Evolutionary conservation across 2,329 filamentous ascomycete species (phyloP), one percentile per base, ranked within the genome.

Genomic region (Calonectria hongkongensis): DNA sequence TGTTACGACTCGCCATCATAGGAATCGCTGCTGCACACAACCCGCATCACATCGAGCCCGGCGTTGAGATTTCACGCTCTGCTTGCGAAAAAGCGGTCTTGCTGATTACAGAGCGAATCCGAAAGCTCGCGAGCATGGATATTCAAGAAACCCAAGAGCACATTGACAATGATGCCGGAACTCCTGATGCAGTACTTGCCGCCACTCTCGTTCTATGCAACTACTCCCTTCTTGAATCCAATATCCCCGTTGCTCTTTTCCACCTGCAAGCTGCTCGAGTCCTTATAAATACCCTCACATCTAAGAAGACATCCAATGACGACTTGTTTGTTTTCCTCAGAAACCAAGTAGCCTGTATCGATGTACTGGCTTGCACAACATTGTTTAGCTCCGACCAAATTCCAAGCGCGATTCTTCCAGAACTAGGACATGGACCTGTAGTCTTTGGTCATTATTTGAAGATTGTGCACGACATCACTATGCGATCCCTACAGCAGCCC

Each of bases 221-320:
- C 15, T 58, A 58, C 18, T 39, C 30, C 21, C 30, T 58, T 10
- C 51, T 39, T 12, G 51, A 58, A 13, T 58, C 27, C 12, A 36
- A 58, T 21, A 58, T 58, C 21, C 36, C 51, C 2, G 9, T 58
- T 39, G 30, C 30, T 13, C n/a, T 58, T 12, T 39, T 58, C 18
- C 51, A 58, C 51, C 8, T 58, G 16, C 51, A 58, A 39, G 51
- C 51, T 8, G 51, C 51, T 39, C 51, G 51, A 7, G 51, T 58
- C 15, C 51, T 58, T 16, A 18, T 58, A 30, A 58, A 58, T 5
- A 58, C 51, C 15, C 27, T 58, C 2, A 39, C 51, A 3, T 58
- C 51, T 30, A 58, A 58, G 18, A 58, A 58, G 30, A 58, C 51
- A 36, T 58, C 51, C n/a, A 58, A 39, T 6, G 51, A 58, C 21